Percentiles rank a stretch among this genome's conserved stretches.
Evolutionary conservation across 1,284 basidiomycete species (phyloP).

Genomic region (Cystobasidiaceae sp.): DNA sequence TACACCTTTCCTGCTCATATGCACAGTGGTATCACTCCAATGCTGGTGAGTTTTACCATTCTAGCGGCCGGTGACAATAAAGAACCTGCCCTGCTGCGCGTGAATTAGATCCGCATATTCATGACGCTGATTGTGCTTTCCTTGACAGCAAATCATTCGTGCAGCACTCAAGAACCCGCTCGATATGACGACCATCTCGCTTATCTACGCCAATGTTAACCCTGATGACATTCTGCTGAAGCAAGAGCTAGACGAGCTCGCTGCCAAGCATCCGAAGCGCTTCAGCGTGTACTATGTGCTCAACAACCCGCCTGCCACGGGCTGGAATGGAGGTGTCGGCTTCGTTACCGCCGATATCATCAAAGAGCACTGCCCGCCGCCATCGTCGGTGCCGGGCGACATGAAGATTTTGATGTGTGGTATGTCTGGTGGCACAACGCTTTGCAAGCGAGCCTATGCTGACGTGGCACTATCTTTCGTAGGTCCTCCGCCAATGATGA

Average conservation of each 20-base stretch:
- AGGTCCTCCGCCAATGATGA: constrained; percentile 94
- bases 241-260: constrained; percentile 76
- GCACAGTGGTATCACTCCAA: constrained; percentile 77
- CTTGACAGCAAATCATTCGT: constrained; percentile 70
- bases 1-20: neutral
- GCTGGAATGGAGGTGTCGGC: constrained; percentile 82
- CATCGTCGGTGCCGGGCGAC: constrained; percentile 37
- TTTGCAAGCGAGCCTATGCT: no score
- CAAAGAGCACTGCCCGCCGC: constrained; percentile 51
- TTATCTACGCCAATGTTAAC: constrained; percentile 92
- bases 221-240: constrained; percentile 59
- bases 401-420: constrained; percentile 50
- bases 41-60: constrained; percentile 55
- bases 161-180: constrained; percentile 76
- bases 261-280: constrained; percentile 59
- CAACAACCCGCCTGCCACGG: constrained; percentile 81
- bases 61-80: no score
- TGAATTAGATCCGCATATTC: no score
- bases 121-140: no score
- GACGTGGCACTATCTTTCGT: no score
- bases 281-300: constrained; percentile 87
- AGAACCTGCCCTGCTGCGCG: neutral
- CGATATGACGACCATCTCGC: constrained; percentile 79
- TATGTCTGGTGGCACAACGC: constrained; percentile 13
- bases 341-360: constrained; percentile 95